Conservation (phyloP, 2,329 filamentous ascomycete genomes). For the Penicillium sp. region DNA sequence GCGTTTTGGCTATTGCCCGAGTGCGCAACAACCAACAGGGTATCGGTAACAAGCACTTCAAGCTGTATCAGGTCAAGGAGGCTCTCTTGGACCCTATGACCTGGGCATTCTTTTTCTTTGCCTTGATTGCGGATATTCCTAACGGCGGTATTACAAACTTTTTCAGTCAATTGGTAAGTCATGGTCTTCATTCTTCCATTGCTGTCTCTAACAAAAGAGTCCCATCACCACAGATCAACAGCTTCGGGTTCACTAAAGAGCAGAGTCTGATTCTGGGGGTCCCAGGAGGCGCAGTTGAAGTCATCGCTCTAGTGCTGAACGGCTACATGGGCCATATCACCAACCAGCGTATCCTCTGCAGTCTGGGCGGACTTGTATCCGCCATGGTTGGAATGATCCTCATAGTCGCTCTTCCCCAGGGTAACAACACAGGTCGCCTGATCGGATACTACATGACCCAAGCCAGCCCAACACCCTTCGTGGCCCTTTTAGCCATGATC, state of each 20-base stretch:
- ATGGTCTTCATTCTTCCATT: background rate
- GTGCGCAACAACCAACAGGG: slow-evolving; percentile 72
- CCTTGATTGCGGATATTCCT: slow-evolving; percentile 54
- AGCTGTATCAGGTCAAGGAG: slow-evolving; percentile 61
- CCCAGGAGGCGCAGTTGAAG: slow-evolving; percentile 62
- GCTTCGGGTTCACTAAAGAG: slow-evolving; percentile 61
- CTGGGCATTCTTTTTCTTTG: slow-evolving; percentile 58
- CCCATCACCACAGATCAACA: slow-evolving; percentile 43
- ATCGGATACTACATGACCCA: slow-evolving; percentile 64
- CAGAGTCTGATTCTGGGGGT: slow-evolving; percentile 62
- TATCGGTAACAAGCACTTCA: slow-evolving; percentile 65
- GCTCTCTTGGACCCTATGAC: slow-evolving; percentile 55
- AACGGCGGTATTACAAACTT: slow-evolving; percentile 60
- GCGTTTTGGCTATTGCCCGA: slow-evolving; percentile 63
- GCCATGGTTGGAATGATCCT: slow-evolving; percentile 59
- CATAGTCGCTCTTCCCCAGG: slow-evolving; percentile 58
- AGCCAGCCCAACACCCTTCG: slow-evolving; percentile 58
- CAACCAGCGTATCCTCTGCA: slow-evolving; percentile 55
- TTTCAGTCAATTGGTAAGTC: slow-evolving; percentile 52
- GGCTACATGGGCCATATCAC: slow-evolving; percentile 56
- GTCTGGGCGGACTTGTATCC: slow-evolving; percentile 49
- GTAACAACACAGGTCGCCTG: slow-evolving; percentile 56
- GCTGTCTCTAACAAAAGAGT: background rate
- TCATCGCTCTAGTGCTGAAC: slow-evolving; percentile 54
- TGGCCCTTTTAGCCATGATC: slow-evolving; percentile 60